phyloP scores from a whole-genome alignment of 306 rosid genomes.

The Trifolium repens region DNA sequence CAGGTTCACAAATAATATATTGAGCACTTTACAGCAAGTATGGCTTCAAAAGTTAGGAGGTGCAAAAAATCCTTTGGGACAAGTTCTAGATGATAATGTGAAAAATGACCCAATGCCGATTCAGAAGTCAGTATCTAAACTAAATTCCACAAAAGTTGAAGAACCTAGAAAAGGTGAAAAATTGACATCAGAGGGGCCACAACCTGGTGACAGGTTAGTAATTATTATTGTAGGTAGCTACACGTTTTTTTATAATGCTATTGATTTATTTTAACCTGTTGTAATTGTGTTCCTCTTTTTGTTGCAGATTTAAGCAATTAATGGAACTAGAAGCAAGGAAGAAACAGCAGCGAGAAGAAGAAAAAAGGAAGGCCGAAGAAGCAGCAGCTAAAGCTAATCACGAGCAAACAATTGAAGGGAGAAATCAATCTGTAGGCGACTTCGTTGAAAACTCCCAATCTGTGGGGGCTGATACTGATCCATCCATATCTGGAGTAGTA shows the following conservation, averaged over 20 bases:
- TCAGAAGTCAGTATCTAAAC: slow-evolving; percentile 57
- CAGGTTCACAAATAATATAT: slow-evolving; percentile 93
- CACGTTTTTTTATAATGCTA: not conserved
- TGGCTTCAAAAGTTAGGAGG: slow-evolving; percentile 98
- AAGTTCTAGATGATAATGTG: slow-evolving; percentile 49
- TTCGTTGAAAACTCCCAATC: slow-evolving; percentile 46
- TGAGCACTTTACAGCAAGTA: slow-evolving; percentile 93
- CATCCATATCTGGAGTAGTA: slow-evolving; percentile 54
- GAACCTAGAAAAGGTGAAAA: slow-evolving; percentile 57
- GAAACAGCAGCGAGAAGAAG: slow-evolving; percentile 77
- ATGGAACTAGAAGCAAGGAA: slow-evolving; percentile 84
- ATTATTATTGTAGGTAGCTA: slow-evolving; percentile 30
- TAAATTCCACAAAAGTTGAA: slow-evolving; percentile 46
- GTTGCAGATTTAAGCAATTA: slow-evolving; percentile 74
- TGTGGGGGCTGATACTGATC: slow-evolving; percentile 41
- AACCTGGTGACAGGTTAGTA: slow-evolving; percentile 83
- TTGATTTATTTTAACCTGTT: slow-evolving; percentile 18
- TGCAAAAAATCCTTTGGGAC: slow-evolving; percentile 62
- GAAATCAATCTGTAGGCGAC: slow-evolving; percentile 49
- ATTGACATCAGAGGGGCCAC: slow-evolving; percentile 55
- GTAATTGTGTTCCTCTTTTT: slow-evolving; percentile 18
- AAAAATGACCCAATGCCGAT: slow-evolving; percentile 55
- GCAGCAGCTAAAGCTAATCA: slow-evolving; percentile 53
- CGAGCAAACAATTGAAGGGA: slow-evolving; percentile 48
- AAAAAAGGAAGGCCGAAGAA: slow-evolving; percentile 65